Evolutionary conservation across 2,329 filamentous ascomycete species (phyloP), one percentile per base, ranked within the genome.

Genomic region (Eutypella sp.): DNA sequence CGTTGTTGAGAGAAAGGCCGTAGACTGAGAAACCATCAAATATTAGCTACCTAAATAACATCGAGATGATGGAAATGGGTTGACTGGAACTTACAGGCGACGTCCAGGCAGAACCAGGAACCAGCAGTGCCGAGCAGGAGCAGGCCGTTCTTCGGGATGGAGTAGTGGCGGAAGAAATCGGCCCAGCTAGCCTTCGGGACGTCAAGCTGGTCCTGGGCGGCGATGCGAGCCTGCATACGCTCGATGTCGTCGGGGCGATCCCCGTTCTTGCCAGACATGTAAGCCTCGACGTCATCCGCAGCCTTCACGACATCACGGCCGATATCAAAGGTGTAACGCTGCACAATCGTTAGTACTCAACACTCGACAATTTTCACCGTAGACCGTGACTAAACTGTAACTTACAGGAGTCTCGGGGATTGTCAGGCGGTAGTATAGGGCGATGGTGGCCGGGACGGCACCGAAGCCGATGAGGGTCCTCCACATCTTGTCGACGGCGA

Each of bases 401-500:
- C 60, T 47, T 48, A 63, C 60, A 43, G 89, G 88, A 27, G 88
- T 92, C 69, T 95, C 89, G 20, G 89, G 89, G 54, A 95, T 92
- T 43, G 88, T 93, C 4, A 93, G 44, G 40, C 69, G 68, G 69
- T 84, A 93, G 73, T 93, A 93, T 16, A 95, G 79, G 18, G 89
- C 88, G 51, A 91, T 82, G 62, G 82, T 87, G 37, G 85, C 88
- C 2, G 88, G 88, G 8, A 93, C 79, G 38, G 85, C 87, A 54
- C 88, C 88, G 58, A 91, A 87, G 11, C 87, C 88, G 59, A 93
- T 87, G 41, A 93, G 75, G 13, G 82, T 75, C 55, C 88, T 79
- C 88, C 88, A 93, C 85, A 91, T 91, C 75, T 89, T 90, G 71
- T 93, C 88, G 5, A 91, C 85, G 6, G 84, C 83, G n/a, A 81